A percentile compares a stretch with the other conserved stretches of the same genome.
Evolutionary conservation across 75 land plant genomes (phyloP).

Genomic region (Pinus taeda): DNA sequence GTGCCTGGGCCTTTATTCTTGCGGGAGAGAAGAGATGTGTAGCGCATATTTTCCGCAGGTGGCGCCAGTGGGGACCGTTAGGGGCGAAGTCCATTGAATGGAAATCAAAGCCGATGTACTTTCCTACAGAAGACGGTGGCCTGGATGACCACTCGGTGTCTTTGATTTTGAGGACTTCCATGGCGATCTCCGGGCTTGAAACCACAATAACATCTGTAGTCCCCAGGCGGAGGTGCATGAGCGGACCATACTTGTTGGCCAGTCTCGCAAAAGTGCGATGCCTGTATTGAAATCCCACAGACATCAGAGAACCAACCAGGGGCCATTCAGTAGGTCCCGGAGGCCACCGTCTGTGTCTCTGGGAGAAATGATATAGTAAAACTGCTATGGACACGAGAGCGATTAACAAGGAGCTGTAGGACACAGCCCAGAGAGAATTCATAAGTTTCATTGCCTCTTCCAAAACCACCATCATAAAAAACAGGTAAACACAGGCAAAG

Average conservation of each 20-base stretch:
- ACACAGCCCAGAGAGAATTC: background rate
- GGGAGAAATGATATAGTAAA: background rate
- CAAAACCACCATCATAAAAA: no score
- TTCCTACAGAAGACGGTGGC: constrained; percentile 12
- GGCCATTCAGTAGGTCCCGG: constrained; percentile 29
- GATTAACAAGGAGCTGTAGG: no score
- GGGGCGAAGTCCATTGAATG: constrained; percentile 4
- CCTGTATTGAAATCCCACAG: constrained; percentile 18
- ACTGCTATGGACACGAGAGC: background rate
- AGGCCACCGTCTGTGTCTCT: constrained; percentile 3
- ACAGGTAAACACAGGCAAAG: no score
- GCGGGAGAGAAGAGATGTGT: constrained; percentile 16
- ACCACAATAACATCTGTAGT: constrained; percentile 15
- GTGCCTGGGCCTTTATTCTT: constrained; percentile 8
- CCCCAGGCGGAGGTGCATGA: constrained; percentile 36
- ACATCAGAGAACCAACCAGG: constrained; percentile 21
- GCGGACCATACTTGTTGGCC: constrained; percentile 24
- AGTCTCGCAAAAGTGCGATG: constrained; percentile 21
- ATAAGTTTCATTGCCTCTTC: no score
- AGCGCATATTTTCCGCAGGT: constrained; percentile 18
- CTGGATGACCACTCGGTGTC: constrained; percentile 7
- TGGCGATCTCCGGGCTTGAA: constrained; percentile 24
- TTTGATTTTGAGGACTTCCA: constrained; percentile 11
- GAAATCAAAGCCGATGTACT: background rate
- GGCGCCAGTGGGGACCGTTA: constrained; percentile 22